Evolutionary conservation across 2,329 filamentous ascomycete species (phyloP).

Genomic region (Epicoccum sorghinum): DNA sequence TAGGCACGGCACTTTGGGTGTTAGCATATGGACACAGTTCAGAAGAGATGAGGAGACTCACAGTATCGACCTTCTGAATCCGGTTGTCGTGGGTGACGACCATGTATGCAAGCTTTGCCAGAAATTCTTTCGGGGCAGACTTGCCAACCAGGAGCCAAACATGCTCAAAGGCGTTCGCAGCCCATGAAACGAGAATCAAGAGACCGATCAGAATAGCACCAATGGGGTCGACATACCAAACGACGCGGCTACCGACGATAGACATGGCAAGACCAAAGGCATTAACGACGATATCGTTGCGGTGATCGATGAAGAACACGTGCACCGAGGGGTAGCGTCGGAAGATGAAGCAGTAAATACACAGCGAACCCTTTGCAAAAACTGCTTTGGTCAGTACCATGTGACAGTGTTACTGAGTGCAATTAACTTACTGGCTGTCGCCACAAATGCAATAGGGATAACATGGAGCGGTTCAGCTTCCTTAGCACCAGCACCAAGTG

Average conservation of each 20-base stretch:
- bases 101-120: slow-evolving; percentile 63
- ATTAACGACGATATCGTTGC: slow-evolving; percentile 64
- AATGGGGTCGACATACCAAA: slow-evolving; percentile 67
- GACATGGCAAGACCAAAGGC: slow-evolving; percentile 63
- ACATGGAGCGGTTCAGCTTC: slow-evolving; percentile 57
- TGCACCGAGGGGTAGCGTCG: slow-evolving; percentile 62
- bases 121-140: slow-evolving; percentile 63
- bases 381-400: slow-evolving; percentile 42
- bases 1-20: slow-evolving; percentile 59
- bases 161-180: slow-evolving; percentile 65
- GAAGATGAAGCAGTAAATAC: slow-evolving; percentile 61
- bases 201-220: slow-evolving; percentile 66
- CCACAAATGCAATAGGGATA: slow-evolving; percentile 62
- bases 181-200: slow-evolving; percentile 67
- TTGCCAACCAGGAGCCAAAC: slow-evolving; percentile 68
- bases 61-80: slow-evolving; percentile 64
- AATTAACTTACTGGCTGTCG: slow-evolving; percentile 56
- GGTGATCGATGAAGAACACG: slow-evolving; percentile 64
- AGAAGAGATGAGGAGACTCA: slow-evolving; percentile 20
- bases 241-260: slow-evolving; percentile 57
- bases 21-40: slow-evolving; percentile 14
- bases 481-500: slow-evolving; percentile 53
- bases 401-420: not conserved
- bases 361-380: slow-evolving; percentile 59
- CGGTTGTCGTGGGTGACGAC: slow-evolving; percentile 60